phyloP scores from a whole-genome alignment of 257 asterid species.

The Rhazya stricta region DNA sequence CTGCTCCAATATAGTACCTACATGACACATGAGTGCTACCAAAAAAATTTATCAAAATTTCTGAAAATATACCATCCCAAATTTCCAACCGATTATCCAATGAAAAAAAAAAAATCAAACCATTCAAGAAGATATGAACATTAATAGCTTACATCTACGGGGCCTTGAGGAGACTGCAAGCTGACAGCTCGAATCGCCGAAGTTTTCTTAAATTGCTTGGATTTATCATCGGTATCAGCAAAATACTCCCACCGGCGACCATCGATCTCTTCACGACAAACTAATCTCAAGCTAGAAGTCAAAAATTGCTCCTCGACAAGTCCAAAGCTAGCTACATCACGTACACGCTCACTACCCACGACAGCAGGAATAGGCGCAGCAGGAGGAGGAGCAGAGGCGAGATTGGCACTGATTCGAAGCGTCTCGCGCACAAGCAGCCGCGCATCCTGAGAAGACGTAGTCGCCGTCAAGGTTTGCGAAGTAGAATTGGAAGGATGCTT shows the following conservation, averaged over 20 bases:
- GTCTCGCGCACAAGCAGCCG: conserved; percentile 83
- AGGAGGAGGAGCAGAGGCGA: conserved; percentile 69
- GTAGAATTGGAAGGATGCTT: conserved; percentile 56
- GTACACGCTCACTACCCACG: conserved; percentile 15
- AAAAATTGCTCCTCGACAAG: conserved; percentile 52
- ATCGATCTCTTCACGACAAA: conserved; percentile 88
- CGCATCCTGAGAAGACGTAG: conserved; percentile 55
- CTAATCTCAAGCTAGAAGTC: conserved; percentile 71
- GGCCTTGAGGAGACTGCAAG: conserved; percentile 70
- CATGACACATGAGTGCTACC: neutral
- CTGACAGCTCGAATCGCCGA: conserved; percentile 61
- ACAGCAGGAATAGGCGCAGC: conserved; percentile 23
- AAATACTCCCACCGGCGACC: conserved; percentile 85
- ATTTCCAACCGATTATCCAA: neutral
- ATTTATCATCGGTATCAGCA: conserved; percentile 40
- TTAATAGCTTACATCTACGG: conserved; percentile 51
- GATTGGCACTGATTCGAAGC: conserved; percentile 92
- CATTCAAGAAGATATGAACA: neutral
- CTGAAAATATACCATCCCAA: neutral
- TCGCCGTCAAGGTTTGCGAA: conserved; percentile 53
- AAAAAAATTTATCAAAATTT: neutral
- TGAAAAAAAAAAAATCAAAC: neutral
- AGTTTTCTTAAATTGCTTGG: conserved; percentile 53
- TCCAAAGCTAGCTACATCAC: conserved; percentile 48
- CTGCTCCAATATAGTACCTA: neutral